Percentiles rank a stretch among this genome's conserved stretches.
Evolutionary conservation across 164 flowering plant genomes (phyloP).

Genomic region (Chloranthus sessilifolius): DNA sequence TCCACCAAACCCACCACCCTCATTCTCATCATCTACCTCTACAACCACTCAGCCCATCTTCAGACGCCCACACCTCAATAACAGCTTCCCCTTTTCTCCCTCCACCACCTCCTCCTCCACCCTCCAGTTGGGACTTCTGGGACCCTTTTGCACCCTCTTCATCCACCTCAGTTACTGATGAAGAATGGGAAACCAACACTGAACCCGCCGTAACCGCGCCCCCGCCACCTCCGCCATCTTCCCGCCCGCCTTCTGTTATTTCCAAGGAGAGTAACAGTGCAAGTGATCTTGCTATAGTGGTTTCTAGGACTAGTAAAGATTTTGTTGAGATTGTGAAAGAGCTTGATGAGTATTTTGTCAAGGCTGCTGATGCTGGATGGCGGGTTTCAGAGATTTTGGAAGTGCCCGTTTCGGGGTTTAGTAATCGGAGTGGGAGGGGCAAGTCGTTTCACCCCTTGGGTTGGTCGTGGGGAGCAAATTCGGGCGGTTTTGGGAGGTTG

Average conservation of each 20-base stretch:
- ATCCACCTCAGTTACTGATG: constrained; percentile 59
- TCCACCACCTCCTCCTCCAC: constrained; percentile 47
- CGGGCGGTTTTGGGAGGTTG: constrained; percentile 36
- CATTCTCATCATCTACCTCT: constrained; percentile 22
- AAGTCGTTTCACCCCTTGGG: too few relatives aligned
- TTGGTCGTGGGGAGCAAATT: constrained; percentile 59
- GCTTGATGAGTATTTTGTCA: constrained; percentile 82
- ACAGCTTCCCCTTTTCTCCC: constrained; percentile 37
- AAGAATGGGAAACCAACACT: constrained; percentile 63
- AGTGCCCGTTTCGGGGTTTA: constrained; percentile 40
- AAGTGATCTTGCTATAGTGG: constrained; percentile 81
- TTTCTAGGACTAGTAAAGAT: constrained; percentile 65
- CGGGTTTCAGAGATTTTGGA: constrained; percentile 63
- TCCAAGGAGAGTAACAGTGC: constrained; percentile 40
- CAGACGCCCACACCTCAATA: constrained; percentile 34
- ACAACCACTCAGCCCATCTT: constrained; percentile 17
- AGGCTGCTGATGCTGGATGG: constrained; percentile 70
- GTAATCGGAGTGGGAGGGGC: constrained; percentile 31
- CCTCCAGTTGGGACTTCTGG: constrained; percentile 94
- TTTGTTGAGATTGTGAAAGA: constrained; percentile 77
- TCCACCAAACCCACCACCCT: constrained; percentile 27
- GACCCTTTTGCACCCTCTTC: constrained; percentile 74
- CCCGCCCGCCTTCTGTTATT: constrained; percentile 49
- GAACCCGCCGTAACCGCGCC: constrained; percentile 39
- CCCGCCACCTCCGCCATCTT: constrained; percentile 30